Evolutionary conservation across 208 protist species (phyloP).

Genomic region (Trichomonas gallinae): DNA sequence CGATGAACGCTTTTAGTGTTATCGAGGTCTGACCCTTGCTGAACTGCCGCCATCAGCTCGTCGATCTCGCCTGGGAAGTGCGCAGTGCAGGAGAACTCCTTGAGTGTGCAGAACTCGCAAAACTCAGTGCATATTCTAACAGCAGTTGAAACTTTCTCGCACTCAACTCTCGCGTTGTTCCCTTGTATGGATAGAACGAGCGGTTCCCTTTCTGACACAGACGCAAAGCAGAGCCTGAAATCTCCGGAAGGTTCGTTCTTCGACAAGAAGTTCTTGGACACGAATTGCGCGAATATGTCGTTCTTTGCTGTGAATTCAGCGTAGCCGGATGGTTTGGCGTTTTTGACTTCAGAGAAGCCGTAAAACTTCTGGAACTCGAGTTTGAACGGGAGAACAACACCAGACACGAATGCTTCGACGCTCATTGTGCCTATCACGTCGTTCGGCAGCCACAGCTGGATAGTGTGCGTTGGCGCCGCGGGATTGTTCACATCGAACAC

Average conservation of each 20-base stretch:
- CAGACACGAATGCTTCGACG: background rate
- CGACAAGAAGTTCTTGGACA: background rate
- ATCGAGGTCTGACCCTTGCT: background rate
- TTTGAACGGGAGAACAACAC: background rate
- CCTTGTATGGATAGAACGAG: background rate
- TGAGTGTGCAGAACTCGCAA: background rate
- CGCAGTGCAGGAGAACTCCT: background rate
- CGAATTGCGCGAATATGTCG: background rate
- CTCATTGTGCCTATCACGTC: background rate
- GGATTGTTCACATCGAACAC: constrained; percentile 10
- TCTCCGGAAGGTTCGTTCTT: too few species aligned
- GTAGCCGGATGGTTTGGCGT: background rate
- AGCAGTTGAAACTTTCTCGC: background rate
- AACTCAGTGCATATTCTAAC: background rate
- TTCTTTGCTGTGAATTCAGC: background rate
- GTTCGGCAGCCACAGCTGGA: background rate
- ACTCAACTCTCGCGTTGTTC: background rate
- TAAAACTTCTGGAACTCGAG: background rate
- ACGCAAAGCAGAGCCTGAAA: background rate
- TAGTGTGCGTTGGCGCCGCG: background rate
- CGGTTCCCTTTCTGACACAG: background rate
- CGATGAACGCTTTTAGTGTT: background rate
- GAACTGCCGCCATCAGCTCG: background rate
- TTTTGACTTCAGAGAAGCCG: background rate
- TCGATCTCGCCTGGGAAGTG: background rate